Percentiles rank a stretch among this genome's conserved stretches.
Evolutionary conservation across 23 red algal species (phyloP).

Genomic region (Gracilaria domingensis): DNA sequence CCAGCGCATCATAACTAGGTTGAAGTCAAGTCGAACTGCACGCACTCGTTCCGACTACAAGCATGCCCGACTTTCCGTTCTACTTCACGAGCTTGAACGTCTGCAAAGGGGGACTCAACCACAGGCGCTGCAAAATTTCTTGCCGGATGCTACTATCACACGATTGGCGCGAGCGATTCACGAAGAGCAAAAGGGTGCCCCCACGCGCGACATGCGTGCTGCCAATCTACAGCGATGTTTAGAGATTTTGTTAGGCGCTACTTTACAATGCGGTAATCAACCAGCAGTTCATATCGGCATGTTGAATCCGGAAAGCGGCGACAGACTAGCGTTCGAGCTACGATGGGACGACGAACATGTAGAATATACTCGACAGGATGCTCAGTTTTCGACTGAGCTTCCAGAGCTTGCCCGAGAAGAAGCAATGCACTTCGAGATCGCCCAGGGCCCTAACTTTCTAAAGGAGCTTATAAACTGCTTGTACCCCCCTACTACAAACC

Average conservation of each 20-base stretch:
- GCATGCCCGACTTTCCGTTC: conserved; percentile 23
- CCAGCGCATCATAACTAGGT: conserved; percentile 7
- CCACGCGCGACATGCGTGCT: neutral
- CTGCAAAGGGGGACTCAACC: conserved; percentile 16
- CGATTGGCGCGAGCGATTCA: conserved; percentile 18
- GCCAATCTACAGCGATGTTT: conserved; percentile 3
- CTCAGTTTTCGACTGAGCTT: conserved; percentile 21
- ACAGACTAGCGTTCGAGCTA: conserved; percentile 17
- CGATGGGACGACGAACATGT: conserved; percentile 20
- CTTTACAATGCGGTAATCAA: conserved; percentile 26
- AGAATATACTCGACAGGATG: conserved; percentile 6
- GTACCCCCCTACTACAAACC: neutral
- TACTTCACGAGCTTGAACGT: conserved; percentile 9
- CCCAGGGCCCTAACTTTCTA: conserved; percentile 14
- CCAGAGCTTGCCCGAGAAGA: conserved; percentile 20
- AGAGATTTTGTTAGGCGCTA: conserved; percentile 11
- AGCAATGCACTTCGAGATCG: conserved; percentile 27
- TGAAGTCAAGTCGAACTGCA: neutral
- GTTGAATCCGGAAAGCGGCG: conserved; percentile 5
- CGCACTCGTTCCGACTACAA: conserved; percentile 26
- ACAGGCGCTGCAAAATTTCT: neutral
- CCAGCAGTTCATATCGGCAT: conserved; percentile 11
- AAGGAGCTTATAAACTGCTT: conserved; percentile 17
- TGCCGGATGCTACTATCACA: conserved; percentile 5
- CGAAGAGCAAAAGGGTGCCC: conserved; percentile 12